Evolutionary conservation across 768 basidiomycete genomes (phyloP).

Genomic region (Daedalea quercina): DNA sequence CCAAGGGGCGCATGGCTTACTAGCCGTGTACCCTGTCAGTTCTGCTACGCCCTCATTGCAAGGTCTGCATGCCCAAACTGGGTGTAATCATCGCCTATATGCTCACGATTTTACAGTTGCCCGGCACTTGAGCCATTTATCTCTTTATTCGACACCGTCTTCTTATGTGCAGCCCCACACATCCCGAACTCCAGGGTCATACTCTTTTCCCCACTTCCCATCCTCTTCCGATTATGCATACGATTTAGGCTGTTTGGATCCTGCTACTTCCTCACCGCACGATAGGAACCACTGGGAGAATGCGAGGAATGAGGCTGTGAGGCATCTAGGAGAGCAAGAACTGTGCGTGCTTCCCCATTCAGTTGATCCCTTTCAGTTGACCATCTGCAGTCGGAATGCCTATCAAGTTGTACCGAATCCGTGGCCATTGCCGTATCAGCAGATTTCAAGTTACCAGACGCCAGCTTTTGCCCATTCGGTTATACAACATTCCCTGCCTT

Average conservation of each 20-base stretch:
- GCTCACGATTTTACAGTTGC: constrained; percentile 40
- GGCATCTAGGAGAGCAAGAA: constrained; percentile 47
- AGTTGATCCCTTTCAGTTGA: neutral
- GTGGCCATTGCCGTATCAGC: constrained; percentile 35
- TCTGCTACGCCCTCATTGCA: constrained; percentile 75
- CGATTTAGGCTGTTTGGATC: constrained; percentile 5
- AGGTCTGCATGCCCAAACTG: constrained; percentile 34
- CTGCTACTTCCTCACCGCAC: neutral
- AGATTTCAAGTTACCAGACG: constrained; percentile 47
- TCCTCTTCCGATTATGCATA: constrained; percentile 37
- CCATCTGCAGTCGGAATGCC: constrained; percentile 15
- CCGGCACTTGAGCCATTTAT: constrained; percentile 56
- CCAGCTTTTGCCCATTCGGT: constrained; percentile 57
- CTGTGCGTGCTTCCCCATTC: constrained; percentile 12
- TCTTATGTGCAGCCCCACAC: constrained; percentile 57
- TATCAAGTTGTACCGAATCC: constrained; percentile 27
- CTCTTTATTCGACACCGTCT: constrained; percentile 50
- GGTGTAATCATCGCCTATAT: constrained; percentile 12
- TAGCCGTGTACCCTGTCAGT: constrained; percentile 65
- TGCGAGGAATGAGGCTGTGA: constrained; percentile 53
- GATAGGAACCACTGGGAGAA: constrained; percentile 58
- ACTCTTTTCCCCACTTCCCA: constrained; percentile 35
- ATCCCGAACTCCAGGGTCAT: constrained; percentile 27
- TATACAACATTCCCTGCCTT: constrained; percentile 56
- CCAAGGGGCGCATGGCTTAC: constrained; percentile 60